Evolutionary conservation across 768 basidiomycete genomes (phyloP).

Genomic region (Agrocybe praecox): DNA sequence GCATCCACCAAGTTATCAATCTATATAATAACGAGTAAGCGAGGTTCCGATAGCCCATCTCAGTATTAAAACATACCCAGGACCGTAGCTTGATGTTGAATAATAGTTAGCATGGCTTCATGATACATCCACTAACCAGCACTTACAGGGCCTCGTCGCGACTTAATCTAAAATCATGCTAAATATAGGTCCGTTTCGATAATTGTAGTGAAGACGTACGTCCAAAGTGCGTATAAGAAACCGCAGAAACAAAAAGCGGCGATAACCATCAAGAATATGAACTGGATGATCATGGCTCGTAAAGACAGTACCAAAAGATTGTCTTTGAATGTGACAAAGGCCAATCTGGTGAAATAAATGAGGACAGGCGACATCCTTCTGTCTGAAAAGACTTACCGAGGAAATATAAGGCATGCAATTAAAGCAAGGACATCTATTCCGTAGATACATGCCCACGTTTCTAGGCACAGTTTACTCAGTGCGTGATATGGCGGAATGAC

Average conservation of each 20-base stretch:
- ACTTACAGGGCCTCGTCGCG: constrained; percentile 60
- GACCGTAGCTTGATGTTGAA: constrained; percentile 25
- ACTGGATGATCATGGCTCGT: constrained; percentile 93
- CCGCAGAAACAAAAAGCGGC: constrained; percentile 92
- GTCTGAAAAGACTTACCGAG: constrained; percentile 51
- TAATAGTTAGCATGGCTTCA: background rate
- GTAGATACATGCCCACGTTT: constrained; percentile 62
- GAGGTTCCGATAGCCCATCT: background rate
- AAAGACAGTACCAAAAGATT: constrained; percentile 81
- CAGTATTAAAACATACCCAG: constrained; percentile 24
- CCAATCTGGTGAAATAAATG: constrained; percentile 51
- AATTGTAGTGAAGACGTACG: constrained; percentile 51
- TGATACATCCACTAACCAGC: background rate
- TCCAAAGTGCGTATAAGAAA: constrained; percentile 93
- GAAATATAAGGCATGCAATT: constrained; percentile 90
- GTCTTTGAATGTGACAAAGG: constrained; percentile 87
- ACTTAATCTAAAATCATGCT: constrained; percentile 49
- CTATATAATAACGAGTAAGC: constrained; percentile 9
- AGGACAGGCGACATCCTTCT: background rate
- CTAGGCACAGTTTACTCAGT: constrained; percentile 35
- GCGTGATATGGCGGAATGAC: background rate
- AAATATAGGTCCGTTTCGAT: background rate
- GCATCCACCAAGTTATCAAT: constrained; percentile 92
- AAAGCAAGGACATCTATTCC: constrained; percentile 87
- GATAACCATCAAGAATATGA: constrained; percentile 79